Percentiles rank a stretch among this genome's conserved stretches.
Conservation (phyloP, 768 basidiomycete species). For the Suillus placidus region DNA sequence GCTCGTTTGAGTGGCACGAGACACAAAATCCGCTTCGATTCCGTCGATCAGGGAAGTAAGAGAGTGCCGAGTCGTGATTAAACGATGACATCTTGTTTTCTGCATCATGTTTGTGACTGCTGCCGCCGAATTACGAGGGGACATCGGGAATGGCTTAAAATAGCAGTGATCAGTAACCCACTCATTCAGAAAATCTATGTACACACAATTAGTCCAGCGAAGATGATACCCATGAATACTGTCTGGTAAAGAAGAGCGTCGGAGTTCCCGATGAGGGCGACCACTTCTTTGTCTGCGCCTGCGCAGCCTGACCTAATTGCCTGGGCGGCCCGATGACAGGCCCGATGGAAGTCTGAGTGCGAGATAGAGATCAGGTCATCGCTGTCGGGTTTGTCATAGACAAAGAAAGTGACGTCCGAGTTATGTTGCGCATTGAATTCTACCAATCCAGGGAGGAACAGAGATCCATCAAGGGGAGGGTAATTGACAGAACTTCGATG, state of each 20-base stretch:
- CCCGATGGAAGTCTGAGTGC: constrained; percentile 42
- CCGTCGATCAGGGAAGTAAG: constrained; percentile 21
- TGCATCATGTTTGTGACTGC: constrained; percentile 36
- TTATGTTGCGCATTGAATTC: constrained; percentile 37
- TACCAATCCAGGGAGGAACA: constrained; percentile 34
- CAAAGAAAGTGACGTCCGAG: constrained; percentile 28
- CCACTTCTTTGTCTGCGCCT: constrained; percentile 23
- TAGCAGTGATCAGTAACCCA: constrained; percentile 27
- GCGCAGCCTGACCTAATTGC: constrained; percentile 37
- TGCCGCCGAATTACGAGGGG: constrained; percentile 44
- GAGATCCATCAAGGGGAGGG: constrained; percentile 3
- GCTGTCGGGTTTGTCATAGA: constrained; percentile 3
- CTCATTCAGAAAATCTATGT: constrained; percentile 27
- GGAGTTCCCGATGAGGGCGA: constrained; percentile 27
- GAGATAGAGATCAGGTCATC: constrained; percentile 32
- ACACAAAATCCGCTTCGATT: constrained; percentile 11
- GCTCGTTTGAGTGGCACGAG: neutral
- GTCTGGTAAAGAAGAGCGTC: constrained; percentile 41
- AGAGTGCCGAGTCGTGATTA: constrained; percentile 23
- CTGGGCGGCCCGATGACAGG: constrained; percentile 45
- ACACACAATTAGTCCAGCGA: constrained; percentile 41
- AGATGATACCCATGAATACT: constrained; percentile 37
- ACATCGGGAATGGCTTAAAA: constrained; percentile 38
- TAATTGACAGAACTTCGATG: neutral
- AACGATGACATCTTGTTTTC: constrained; percentile 21